Conservation (phyloP, 2,329 filamentous ascomycete species). For the Exophiala spinifera region DNA sequence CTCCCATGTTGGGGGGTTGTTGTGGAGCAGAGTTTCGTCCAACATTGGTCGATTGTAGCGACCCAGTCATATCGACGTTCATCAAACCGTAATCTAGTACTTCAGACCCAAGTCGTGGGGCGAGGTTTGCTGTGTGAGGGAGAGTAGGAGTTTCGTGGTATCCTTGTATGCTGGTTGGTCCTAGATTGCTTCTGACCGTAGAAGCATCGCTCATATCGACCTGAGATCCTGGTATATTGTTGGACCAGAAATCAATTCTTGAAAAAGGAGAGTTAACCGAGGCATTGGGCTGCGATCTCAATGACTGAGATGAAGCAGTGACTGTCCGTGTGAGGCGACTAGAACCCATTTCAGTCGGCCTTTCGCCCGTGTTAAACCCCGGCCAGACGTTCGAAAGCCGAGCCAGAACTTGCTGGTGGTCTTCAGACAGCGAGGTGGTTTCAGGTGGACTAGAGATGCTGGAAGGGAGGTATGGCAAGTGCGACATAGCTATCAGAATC, state of each 20-base stretch:
- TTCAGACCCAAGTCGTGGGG: not conserved
- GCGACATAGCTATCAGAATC: conserved; percentile 7
- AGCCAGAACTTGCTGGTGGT: not conserved
- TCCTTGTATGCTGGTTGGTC: not conserved
- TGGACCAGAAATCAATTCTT: not conserved
- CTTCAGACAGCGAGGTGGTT: not conserved
- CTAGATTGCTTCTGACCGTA: too few species aligned
- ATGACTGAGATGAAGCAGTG: not conserved
- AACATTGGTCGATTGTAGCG: too few species aligned
- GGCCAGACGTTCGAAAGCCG: conserved; percentile 14
- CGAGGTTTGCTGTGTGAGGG: not conserved
- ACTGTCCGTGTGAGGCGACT: too few species aligned
- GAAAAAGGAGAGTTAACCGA: not conserved
- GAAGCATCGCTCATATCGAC: too few species aligned
- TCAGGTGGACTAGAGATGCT: not conserved
- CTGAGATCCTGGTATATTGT: too few species aligned
- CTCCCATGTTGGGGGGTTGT: not conserved
- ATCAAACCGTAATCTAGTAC: conserved; percentile 14
- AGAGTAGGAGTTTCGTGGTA: not conserved
- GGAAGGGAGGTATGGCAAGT: not conserved
- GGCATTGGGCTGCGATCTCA: not conserved
- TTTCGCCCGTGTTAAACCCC: not conserved
- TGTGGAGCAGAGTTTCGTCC: too few species aligned
- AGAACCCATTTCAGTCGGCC: too few species aligned
- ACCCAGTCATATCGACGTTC: conserved; percentile 4